Percentiles rank a stretch among this genome's conserved stretches.
Evolutionary conservation across 2,329 filamentous ascomycete species (phyloP).

Genomic region (Colletotrichum sp.): DNA sequence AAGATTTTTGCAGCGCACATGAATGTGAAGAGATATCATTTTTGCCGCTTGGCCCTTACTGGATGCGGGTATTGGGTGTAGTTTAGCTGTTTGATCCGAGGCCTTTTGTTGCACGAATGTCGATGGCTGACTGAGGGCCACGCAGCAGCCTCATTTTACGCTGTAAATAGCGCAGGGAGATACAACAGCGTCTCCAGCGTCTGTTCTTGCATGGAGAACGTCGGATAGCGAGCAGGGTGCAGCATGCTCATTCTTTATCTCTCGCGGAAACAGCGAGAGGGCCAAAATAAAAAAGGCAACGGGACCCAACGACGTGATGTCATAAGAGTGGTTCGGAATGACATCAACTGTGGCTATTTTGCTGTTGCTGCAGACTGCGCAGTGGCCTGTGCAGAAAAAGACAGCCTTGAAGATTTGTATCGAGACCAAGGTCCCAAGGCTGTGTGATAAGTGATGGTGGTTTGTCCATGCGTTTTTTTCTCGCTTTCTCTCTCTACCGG

Average conservation of each 20-base stretch:
- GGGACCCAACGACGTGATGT: not conserved
- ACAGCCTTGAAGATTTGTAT: not conserved
- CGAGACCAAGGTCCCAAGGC: not conserved
- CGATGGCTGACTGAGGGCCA: not conserved
- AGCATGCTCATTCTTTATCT: not conserved
- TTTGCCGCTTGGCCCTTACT: not conserved
- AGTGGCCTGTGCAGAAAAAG: not conserved
- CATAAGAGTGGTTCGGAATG: not conserved
- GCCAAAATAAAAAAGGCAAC: not conserved
- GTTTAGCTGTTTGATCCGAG: not conserved
- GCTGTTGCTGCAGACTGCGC: not conserved
- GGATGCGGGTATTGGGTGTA: not conserved
- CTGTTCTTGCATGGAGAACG: not conserved
- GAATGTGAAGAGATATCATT: not conserved
- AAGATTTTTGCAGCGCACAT: not conserved
- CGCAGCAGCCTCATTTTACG: not conserved
- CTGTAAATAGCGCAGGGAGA: not conserved
- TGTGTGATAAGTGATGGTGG: not conserved
- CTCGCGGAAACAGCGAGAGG: not conserved
- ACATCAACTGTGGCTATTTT: not conserved
- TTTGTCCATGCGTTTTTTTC: not conserved
- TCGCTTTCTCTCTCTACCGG: not conserved
- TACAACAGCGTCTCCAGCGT: not conserved
- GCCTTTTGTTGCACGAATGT: not conserved
- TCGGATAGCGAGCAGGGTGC: not conserved